Conservation (phyloP, 108 stramenopile species). For the Conticribra guillardii region DNA sequence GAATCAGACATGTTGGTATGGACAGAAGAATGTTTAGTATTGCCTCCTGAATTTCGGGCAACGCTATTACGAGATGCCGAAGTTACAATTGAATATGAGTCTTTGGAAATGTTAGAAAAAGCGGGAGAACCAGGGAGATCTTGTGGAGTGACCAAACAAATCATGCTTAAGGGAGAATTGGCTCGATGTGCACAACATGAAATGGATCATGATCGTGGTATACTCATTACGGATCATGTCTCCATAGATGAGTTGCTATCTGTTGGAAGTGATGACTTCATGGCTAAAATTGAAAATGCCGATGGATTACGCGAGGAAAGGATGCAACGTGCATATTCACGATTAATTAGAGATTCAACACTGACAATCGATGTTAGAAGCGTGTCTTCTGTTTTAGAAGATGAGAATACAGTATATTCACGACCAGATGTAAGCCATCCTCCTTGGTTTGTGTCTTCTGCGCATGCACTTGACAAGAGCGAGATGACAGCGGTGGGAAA, state of each 20-base stretch:
- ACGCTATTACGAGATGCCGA: conserved; percentile 75
- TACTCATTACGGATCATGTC: conserved; percentile 84
- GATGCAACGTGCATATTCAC: conserved; percentile 41
- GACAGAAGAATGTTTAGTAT: conserved; percentile 82
- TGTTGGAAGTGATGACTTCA: conserved; percentile 64
- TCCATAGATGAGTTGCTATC: conserved; percentile 65
- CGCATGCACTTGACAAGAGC: conserved; percentile 10
- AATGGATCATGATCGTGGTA: conserved; percentile 86
- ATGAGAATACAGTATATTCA: neutral
- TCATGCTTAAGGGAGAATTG: conserved; percentile 55
- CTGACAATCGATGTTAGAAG: conserved; percentile 11
- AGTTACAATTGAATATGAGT: conserved; percentile 67
- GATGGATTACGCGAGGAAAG: conserved; percentile 44
- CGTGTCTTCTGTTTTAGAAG: conserved; percentile 6
- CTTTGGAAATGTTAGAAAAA: conserved; percentile 18
- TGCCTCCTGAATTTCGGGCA: conserved; percentile 77
- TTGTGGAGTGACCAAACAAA: conserved; percentile 34
- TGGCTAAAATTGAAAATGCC: conserved; percentile 69
- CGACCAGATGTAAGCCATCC: conserved; percentile 1
- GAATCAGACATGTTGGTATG: conserved; percentile 79
- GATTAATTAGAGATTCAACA: conserved; percentile 32
- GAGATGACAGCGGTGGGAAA: neutral
- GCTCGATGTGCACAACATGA: conserved; percentile 83
- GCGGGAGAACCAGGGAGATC: no score
- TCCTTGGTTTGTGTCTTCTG: conserved; percentile 19